Evolutionary conservation across 2,329 filamentous ascomycete genomes (phyloP), one percentile per base, ranked within the genome.

Genomic region (Xylariaceae sp.): DNA sequence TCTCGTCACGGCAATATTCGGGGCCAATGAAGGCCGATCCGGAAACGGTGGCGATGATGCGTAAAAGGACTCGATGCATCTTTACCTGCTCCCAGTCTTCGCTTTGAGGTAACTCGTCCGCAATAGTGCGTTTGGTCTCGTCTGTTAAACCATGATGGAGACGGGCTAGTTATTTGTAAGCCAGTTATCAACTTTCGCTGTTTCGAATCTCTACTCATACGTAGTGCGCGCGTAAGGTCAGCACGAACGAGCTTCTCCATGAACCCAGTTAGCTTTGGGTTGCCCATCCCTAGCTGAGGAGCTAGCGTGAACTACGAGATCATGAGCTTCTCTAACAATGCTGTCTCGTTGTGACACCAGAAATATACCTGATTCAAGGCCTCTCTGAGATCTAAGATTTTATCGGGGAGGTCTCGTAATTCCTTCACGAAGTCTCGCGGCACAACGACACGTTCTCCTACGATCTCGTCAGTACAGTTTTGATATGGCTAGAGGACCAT

Each of bases 1-100:
- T 65, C 38, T 75, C 73, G 3, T 69, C 60, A 31, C 71, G 73
- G 55, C 73, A 75, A 1, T 78, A 68, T 47, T 77, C 74, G 1
- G 73, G 62, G 5, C 76, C 77, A 28, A 79, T 67, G 47, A 79
- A 79, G 28, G 79, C 63, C 11, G 73, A 67, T 3, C 76, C 76
- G 0, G 74, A 77, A 0, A 74, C 69, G 53, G 72, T 72, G 45
- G 73, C 74, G 1, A 80, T 71, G 38, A 79, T 71, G 16, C 73
- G 72, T 2, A 77, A 66, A 5, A 80, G 60, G 9, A 65, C 68
- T 10, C 65, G 53, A 63, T 73, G 68, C 31, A 76, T 69, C n/a
- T 69, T 69, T 41, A 76, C 62, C 1, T 66, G 49, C 0, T 67
- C 73, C 73, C 74, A 79, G 42, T 73, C 71, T 16, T 64, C 55